phyloP scores from a whole-genome alignment of 2,329 filamentous ascomycete genomes.

The Hypoxylon sp. region DNA sequence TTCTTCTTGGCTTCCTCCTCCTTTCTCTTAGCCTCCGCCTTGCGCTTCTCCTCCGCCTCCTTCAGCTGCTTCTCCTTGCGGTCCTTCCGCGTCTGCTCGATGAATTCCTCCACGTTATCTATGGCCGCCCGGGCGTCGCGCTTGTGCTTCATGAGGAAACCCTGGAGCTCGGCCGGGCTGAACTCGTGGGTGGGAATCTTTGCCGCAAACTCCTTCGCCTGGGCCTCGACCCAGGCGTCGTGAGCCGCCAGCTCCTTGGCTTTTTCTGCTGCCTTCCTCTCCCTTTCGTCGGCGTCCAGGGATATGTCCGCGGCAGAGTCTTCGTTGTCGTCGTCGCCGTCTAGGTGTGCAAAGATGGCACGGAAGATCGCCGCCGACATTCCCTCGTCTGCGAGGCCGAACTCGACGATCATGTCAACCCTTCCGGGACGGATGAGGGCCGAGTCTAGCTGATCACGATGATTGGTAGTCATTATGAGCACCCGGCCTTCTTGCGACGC shows the following conservation, averaged over 20 bases:
- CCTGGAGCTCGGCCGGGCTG: constrained; percentile 68
- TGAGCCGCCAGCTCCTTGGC: constrained; percentile 47
- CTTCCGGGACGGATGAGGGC: constrained; percentile 69
- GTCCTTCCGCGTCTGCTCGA: constrained; percentile 56
- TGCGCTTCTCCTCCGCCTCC: constrained; percentile 46
- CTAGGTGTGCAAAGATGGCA: constrained; percentile 63
- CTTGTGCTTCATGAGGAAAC: constrained; percentile 65
- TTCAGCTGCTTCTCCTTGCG: constrained; percentile 46
- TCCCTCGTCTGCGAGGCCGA: constrained; percentile 59
- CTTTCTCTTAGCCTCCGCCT: constrained; percentile 49
- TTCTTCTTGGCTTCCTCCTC: constrained; percentile 54
- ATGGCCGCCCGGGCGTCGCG: constrained; percentile 58
- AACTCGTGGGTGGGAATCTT: constrained; percentile 64
- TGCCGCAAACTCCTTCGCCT: constrained; percentile 59
- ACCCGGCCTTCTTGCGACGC: constrained; percentile 70
- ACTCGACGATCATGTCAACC: constrained; percentile 66
- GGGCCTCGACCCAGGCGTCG: constrained; percentile 51
- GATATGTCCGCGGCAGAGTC: constrained; percentile 37
- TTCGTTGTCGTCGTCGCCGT: constrained; percentile 53
- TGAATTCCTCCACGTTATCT: constrained; percentile 57
- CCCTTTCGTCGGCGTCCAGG: constrained; percentile 43
- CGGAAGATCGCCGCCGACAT: constrained; percentile 65
- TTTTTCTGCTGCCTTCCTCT: constrained; percentile 42
- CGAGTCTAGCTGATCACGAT: constrained; percentile 67
- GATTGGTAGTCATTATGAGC: constrained; percentile 72